Conservation (phyloP, 306 rosid species). For the Rosa rugosa region DNA sequence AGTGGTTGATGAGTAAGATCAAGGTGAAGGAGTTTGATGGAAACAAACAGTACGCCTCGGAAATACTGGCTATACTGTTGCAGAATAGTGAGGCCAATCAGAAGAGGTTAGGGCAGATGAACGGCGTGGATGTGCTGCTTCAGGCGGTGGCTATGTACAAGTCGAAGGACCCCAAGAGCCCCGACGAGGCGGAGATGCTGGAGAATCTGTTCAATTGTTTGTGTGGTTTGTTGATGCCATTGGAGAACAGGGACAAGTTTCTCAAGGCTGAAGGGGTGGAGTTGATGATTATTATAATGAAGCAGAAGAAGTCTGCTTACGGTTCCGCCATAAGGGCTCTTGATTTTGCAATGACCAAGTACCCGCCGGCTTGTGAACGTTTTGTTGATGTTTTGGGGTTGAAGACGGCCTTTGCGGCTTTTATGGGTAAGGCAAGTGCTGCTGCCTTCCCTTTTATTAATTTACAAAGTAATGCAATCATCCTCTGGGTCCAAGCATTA, state of each 20-base stretch:
- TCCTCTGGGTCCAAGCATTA: neutral
- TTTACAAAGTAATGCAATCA: neutral
- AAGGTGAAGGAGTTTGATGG: constrained; percentile 87
- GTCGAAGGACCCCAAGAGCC: constrained; percentile 82
- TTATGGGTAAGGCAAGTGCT: constrained; percentile 94
- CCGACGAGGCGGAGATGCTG: constrained; percentile 90
- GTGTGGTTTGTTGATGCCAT: constrained; percentile 90
- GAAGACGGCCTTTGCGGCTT: constrained; percentile 96
- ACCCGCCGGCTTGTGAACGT: constrained; percentile 93
- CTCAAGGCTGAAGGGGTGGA: constrained; percentile 98
- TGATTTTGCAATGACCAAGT: constrained; percentile 94
- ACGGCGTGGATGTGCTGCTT: constrained; percentile 87
- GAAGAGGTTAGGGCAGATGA: constrained; percentile 87
- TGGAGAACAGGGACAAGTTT: constrained; percentile 94
- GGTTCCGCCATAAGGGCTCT: constrained; percentile 93
- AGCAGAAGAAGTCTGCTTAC: constrained; percentile 94
- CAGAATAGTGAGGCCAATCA: constrained; percentile 80
- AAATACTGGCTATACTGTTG: constrained; percentile 83
- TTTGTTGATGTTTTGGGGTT: constrained; percentile 93
- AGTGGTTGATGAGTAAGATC: constrained; percentile 88
- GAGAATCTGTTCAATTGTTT: constrained; percentile 90
- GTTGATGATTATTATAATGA: constrained; percentile 90
- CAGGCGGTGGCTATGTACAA: constrained; percentile 98
- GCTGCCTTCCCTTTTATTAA: neutral
- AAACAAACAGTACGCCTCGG: constrained; percentile 90